phyloP scores from a whole-genome alignment of 2,329 filamentous ascomycete species.

The Sclerotinia nivalis region DNA sequence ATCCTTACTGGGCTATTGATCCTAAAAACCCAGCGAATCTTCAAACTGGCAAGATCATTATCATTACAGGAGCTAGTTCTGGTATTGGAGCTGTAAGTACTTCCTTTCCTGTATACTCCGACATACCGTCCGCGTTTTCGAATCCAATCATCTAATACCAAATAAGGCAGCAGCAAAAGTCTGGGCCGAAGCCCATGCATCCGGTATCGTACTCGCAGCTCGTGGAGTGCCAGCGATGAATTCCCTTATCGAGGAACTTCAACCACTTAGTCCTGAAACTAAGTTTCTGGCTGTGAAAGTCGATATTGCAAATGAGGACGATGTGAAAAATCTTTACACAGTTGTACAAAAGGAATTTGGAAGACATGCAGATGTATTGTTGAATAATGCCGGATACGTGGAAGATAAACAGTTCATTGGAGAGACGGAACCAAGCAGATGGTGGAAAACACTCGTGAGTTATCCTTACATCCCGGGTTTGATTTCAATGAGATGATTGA shows the following conservation, averaged over 20 bases:
- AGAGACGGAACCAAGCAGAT: not conserved
- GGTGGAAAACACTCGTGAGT: conserved; percentile 13
- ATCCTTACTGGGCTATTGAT: conserved; percentile 36
- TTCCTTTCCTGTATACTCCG: not conserved
- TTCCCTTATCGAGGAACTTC: conserved; percentile 25
- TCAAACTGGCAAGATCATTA: conserved; percentile 35
- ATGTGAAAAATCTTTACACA: conserved; percentile 30
- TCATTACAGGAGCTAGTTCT: conserved; percentile 36
- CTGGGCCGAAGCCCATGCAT: conserved; percentile 38
- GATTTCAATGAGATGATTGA: not conserved
- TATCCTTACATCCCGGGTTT: not conserved
- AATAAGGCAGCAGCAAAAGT: conserved; percentile 33
- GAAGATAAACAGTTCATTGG: conserved; percentile 36
- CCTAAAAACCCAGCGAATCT: conserved; percentile 32
- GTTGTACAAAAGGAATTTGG: conserved; percentile 31
- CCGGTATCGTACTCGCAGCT: conserved; percentile 40
- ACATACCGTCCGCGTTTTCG: not conserved
- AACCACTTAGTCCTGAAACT: conserved; percentile 23
- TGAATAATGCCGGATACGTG: conserved; percentile 48
- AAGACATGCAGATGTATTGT: conserved; percentile 42
- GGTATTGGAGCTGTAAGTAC: conserved; percentile 39
- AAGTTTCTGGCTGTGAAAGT: conserved; percentile 27
- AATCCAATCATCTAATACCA: not conserved
- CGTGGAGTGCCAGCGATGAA: conserved; percentile 30
- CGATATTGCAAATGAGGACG: conserved; percentile 29